These are phyloP conservation scores for Suillus paluster DNA, from an alignment of 768 basidiomycete species.

Conservation along the genomic window DNA sequence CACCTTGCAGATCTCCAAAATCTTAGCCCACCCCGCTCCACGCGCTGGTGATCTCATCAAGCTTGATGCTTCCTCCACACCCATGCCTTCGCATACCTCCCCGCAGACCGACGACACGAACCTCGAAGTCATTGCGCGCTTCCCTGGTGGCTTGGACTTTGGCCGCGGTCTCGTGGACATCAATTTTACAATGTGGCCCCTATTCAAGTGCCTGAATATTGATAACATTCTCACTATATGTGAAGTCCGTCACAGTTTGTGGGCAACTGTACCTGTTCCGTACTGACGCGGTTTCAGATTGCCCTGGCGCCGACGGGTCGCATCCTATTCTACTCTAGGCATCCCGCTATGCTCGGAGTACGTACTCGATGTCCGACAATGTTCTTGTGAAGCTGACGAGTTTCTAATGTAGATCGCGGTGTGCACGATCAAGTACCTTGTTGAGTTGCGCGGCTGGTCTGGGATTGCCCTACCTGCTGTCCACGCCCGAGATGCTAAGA, in stretches of 20 bases:
- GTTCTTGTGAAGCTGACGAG: background rate
- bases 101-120: conserved; percentile 43
- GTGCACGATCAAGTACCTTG: conserved; percentile 87
- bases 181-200: conserved; percentile 96
- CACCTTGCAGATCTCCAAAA: conserved; percentile 87
- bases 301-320: conserved; percentile 88
- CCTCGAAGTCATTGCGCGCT: conserved; percentile 86
- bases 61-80: conserved; percentile 78
- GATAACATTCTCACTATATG: conserved; percentile 94
- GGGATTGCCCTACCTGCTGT: conserved; percentile 84
- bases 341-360: conserved; percentile 91
- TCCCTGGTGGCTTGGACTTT: conserved; percentile 94
- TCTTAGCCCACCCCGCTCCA: conserved; percentile 85
- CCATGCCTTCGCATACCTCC: conserved; percentile 41
- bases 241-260: conserved; percentile 56
- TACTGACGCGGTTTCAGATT: conserved; percentile 49
- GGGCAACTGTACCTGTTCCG: too few species aligned
- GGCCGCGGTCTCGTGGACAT: conserved; percentile 90
- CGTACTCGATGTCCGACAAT: conserved; percentile 19
- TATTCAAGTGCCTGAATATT: conserved; percentile 91
- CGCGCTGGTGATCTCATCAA: conserved; percentile 86
- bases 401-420: conserved; percentile 68
- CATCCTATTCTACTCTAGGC: conserved; percentile 84
- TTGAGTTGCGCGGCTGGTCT: conserved; percentile 92
- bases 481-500: conserved; percentile 88